Evolutionary conservation across 2,329 filamentous ascomycete genomes (phyloP).

Genomic region (Penicillium sp.): DNA sequence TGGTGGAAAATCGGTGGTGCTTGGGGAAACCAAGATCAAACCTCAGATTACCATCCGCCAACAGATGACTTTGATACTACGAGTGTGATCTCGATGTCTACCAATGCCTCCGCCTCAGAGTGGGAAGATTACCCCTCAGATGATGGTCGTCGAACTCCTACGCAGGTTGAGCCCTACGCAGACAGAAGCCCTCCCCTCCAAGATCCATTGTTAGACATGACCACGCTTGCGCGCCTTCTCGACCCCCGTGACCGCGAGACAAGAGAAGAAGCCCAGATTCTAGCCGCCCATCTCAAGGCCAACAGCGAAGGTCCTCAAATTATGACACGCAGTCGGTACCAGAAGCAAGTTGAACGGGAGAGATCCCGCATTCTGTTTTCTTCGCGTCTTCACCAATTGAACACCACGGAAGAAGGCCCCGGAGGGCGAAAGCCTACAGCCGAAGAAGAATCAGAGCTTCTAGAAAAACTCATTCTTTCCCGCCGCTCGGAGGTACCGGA

Average conservation of each 20-base stretch:
- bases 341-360: constrained; percentile 66
- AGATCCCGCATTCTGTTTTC: constrained; percentile 68
- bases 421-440: constrained; percentile 39
- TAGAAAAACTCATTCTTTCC: constrained; percentile 62
- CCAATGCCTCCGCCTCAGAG: constrained; percentile 52
- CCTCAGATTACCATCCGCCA: constrained; percentile 71
- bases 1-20: constrained; percentile 85
- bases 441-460: constrained; percentile 59
- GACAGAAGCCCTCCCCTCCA: constrained; percentile 55
- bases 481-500: constrained; percentile 44
- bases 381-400: constrained; percentile 38
- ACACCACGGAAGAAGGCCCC: constrained; percentile 11
- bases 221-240: constrained; percentile 76
- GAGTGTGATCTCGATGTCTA: constrained; percentile 72
- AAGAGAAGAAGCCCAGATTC: constrained; percentile 74
- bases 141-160: constrained; percentile 68
- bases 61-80: constrained; percentile 70
- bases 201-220: constrained; percentile 65
- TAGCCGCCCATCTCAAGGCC: constrained; percentile 76
- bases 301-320: constrained; percentile 55
- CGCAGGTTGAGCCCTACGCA: constrained; percentile 62
- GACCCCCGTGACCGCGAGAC: constrained; percentile 78
- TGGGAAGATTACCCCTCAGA: constrained; percentile 52
- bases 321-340: constrained; percentile 80
- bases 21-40: constrained; percentile 81